Conservation (phyloP, 2,329 filamentous ascomycete genomes). For the Cryphonectria radicalis region DNA sequence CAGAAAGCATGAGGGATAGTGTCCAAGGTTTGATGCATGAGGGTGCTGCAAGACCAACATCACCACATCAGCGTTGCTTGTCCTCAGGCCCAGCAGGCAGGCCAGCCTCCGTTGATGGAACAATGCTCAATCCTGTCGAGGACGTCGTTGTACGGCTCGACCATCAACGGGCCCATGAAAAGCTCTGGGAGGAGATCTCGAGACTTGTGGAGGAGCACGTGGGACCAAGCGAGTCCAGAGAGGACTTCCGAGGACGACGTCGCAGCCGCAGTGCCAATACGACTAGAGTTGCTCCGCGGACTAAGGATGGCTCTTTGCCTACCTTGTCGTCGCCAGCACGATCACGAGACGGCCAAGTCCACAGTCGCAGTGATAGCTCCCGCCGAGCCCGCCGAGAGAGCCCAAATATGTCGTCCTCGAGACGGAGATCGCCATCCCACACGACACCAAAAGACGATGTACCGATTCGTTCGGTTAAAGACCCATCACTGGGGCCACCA, state of each 20-base stretch:
- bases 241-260: conserved; percentile 17
- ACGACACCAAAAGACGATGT: conserved; percentile 1
- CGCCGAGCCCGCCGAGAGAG: not conserved
- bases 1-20: not conserved
- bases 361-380: not conserved
- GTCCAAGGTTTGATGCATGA: not conserved
- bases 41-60: not conserved
- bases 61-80: not conserved
- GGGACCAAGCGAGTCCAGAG: not conserved
- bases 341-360: not conserved
- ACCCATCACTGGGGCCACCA: conserved; percentile 15
- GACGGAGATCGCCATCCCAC: not conserved
- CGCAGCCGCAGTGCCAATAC: not conserved
- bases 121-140: too few relatives aligned
- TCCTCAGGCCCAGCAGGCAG: not conserved
- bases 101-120: not conserved
- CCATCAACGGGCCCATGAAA: not conserved
- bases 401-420: not conserved
- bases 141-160: not conserved
- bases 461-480: conserved; percentile 16
- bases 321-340: not conserved
- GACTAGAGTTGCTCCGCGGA: too few relatives aligned
- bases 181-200: conserved; percentile 21
- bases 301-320: not conserved
- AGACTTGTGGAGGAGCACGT: conserved; percentile 20